phyloP scores from a whole-genome alignment of 495 filamentous ascomycete genomes.

The Copromyces sp. region DNA sequence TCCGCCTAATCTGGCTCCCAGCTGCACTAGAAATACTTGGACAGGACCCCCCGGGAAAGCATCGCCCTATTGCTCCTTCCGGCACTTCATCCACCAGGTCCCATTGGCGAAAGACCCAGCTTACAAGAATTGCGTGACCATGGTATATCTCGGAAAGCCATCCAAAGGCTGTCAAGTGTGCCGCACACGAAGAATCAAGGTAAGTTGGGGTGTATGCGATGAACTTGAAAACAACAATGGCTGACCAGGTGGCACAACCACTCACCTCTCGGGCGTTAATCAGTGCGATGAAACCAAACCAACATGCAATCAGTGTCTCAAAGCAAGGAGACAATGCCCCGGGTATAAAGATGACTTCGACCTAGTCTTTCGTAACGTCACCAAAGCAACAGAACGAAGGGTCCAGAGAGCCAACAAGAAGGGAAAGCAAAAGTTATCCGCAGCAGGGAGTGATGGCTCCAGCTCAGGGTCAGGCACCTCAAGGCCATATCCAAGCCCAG shows the following conservation, averaged over 20 bases:
- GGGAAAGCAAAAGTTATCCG: slow-evolving; percentile 5
- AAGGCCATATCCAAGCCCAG: neutral
- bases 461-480: neutral
- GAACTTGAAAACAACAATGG: neutral
- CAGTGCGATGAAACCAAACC: slow-evolving; percentile 64
- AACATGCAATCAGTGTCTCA: slow-evolving; percentile 57
- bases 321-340: slow-evolving; percentile 55
- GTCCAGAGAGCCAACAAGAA: slow-evolving; percentile 32
- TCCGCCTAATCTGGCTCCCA: neutral
- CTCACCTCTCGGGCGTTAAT: neutral
- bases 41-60: neutral
- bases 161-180: slow-evolving; percentile 67
- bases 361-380: slow-evolving; percentile 56
- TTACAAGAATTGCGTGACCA: slow-evolving; percentile 15
- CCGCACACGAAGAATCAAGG: slow-evolving; percentile 61
- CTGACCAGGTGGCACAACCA: neutral
- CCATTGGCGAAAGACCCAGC: neutral
- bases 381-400: slow-evolving; percentile 46
- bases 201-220: slow-evolving; percentile 21
- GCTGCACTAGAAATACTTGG: neutral
- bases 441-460: neutral
- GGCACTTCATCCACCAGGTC: neutral
- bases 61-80: neutral
- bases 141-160: slow-evolving; percentile 70
- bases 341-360: slow-evolving; percentile 63